A percentile compares a stretch with the other conserved stretches of the same genome.
These are phyloP conservation scores for Aspergillus pseudonomiae DNA, from an alignment of 2,329 filamentous ascomycete species.

Conservation along the genomic window DNA sequence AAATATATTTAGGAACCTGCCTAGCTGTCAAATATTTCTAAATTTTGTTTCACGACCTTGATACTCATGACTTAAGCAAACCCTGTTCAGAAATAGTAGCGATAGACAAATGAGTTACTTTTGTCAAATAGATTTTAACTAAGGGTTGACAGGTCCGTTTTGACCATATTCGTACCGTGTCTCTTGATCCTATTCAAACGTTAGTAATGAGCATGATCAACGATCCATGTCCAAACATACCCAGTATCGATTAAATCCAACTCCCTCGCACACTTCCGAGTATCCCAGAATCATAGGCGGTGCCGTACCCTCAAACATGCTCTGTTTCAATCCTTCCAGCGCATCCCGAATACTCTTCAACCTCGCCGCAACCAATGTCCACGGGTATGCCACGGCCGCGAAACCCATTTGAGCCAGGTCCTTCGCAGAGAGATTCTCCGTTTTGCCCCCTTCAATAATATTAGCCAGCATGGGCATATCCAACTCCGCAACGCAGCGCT, in stretches of 20 bases:
- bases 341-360: conserved; percentile 43
- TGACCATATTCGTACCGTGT: not conserved
- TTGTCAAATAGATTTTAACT: too few relatives aligned
- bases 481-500: conserved; percentile 37
- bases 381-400: conserved; percentile 48
- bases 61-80: too few relatives aligned
- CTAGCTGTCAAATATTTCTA: too few relatives aligned
- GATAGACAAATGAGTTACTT: too few relatives aligned
- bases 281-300: conserved; percentile 50
- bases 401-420: conserved; percentile 46
- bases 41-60: too few relatives aligned
- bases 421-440: conserved; percentile 44
- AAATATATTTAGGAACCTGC: too few relatives aligned
- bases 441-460: conserved; percentile 49
- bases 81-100: too few relatives aligned
- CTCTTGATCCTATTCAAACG: not conserved
- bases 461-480: conserved; percentile 48
- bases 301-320: conserved; percentile 39
- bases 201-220: not conserved
- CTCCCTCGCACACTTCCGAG: conserved; percentile 49
- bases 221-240: not conserved
- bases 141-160: not conserved
- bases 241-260: conserved; percentile 50
- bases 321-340: conserved; percentile 44
- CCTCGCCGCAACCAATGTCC: conserved; percentile 50